Percentiles rank a stretch among this genome's conserved stretches.
Conservation (phyloP, 1,139 yeast genomes). For the Kodamaea alishanica region DNA sequence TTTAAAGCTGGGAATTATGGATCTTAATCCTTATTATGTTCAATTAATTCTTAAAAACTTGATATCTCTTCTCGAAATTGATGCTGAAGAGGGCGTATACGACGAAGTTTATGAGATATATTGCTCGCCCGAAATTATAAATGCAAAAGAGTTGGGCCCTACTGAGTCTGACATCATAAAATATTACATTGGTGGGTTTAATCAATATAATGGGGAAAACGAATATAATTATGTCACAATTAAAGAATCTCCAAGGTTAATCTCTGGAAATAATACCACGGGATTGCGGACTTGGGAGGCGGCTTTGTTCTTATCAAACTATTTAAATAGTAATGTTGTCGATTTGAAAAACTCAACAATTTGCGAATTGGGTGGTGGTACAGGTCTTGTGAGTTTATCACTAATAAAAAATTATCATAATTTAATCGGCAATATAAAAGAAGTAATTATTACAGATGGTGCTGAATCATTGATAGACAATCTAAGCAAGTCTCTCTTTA, state of each 20-base stretch:
- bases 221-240: conserved; percentile 34
- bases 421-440: conserved; percentile 11
- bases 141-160: conserved; percentile 37
- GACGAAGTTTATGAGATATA: conserved; percentile 53
- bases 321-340: conserved; percentile 23
- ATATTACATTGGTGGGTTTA: conserved; percentile 38
- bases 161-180: conserved; percentile 46
- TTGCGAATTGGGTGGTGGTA: conserved; percentile 84
- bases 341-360: conserved; percentile 25
- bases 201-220: conserved; percentile 6
- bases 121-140: conserved; percentile 35
- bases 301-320: conserved; percentile 61
- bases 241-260: conserved; percentile 58
- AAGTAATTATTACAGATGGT: conserved; percentile 70
- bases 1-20: conserved; percentile 3
- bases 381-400: conserved; percentile 76
- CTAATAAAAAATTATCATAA: conserved; percentile 25
- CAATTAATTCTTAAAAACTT: conserved; percentile 42
- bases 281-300: conserved; percentile 96
- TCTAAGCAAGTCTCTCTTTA: conserved; percentile 40
- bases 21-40: conserved; percentile 48
- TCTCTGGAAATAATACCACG: conserved; percentile 76
- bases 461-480: conserved; percentile 59
- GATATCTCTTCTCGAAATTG: conserved; percentile 33
- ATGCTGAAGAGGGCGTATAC: conserved; percentile 26